Conservation (phyloP, 2,329 filamentous ascomycete genomes). For the Apiospora pterosperma region DNA sequence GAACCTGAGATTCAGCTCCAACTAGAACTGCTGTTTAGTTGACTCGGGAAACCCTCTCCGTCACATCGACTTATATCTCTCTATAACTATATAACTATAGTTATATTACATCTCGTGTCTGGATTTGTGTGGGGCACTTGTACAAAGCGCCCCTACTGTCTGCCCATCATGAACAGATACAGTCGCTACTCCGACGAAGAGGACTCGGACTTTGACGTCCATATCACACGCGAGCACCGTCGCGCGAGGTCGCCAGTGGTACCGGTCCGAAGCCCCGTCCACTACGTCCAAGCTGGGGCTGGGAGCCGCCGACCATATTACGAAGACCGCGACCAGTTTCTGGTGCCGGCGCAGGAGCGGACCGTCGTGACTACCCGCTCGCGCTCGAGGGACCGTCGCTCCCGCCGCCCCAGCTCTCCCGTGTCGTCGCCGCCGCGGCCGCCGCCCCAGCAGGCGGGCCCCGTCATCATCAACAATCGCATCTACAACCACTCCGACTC, state of each 20-base stretch:
- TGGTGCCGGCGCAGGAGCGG: slow-evolving; percentile 43
- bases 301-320: slow-evolving; percentile 35
- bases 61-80: too few relatives aligned
- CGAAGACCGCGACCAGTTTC: slow-evolving; percentile 38
- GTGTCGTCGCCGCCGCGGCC: slow-evolving; percentile 21
- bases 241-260: slow-evolving; percentile 31
- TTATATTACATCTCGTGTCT: neutral
- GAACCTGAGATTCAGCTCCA: neutral
- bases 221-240: slow-evolving; percentile 39
- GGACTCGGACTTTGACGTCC: slow-evolving; percentile 55
- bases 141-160: neutral
- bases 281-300: slow-evolving; percentile 13
- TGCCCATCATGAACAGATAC: slow-evolving; percentile 23
- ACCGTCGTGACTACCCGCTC: slow-evolving; percentile 42
- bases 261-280: slow-evolving; percentile 10
- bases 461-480: slow-evolving; percentile 57
- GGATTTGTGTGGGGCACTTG: neutral
- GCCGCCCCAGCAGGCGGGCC: slow-evolving; percentile 26
- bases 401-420: slow-evolving; percentile 31
- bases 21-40: neutral
- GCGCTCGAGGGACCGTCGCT: slow-evolving; percentile 43
- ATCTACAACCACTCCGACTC: slow-evolving; percentile 42
- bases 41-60: neutral
- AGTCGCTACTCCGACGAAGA: slow-evolving; percentile 41
- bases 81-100: neutral